Conservation (phyloP, 768 basidiomycete genomes). For the Suillus weaverae region DNA sequence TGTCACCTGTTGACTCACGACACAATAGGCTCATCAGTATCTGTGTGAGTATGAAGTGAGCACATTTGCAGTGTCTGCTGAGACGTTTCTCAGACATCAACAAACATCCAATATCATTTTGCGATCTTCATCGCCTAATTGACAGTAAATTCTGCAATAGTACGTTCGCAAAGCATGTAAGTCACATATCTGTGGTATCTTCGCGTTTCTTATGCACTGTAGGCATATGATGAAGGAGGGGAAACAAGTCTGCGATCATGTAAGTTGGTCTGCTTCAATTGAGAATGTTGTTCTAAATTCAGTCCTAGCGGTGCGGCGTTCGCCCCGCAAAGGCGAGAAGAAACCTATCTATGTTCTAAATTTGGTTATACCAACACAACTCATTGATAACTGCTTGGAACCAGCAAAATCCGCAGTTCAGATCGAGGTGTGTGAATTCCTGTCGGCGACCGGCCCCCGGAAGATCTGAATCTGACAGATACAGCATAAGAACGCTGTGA, state of each 20-base stretch:
- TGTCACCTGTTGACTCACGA: constrained; percentile 17
- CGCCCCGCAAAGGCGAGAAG: constrained; percentile 78
- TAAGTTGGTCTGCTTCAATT: constrained; percentile 14
- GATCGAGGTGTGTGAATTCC: constrained; percentile 53
- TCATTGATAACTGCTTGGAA: constrained; percentile 78
- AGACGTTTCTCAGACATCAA: constrained; percentile 64
- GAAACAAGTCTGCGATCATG: constrained; percentile 37
- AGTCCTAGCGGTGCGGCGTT: constrained; percentile 55
- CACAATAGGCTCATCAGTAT: constrained; percentile 74
- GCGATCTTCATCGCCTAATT: constrained; percentile 69
- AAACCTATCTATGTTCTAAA: constrained; percentile 84
- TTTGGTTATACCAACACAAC: constrained; percentile 59
- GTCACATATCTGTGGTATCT: constrained; percentile 15
- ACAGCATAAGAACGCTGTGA: constrained; percentile 61
- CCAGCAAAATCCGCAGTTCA: constrained; percentile 72
- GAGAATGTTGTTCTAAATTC: constrained; percentile 16
- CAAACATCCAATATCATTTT: constrained; percentile 60
- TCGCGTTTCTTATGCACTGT: constrained; percentile 10
- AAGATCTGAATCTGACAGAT: constrained; percentile 5
- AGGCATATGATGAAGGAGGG: constrained; percentile 73
- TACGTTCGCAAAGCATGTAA: constrained; percentile 73
- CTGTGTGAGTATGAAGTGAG: constrained; percentile 57
- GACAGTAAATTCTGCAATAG: constrained; percentile 66
- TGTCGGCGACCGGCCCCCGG: constrained; percentile 13
- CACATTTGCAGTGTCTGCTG: neutral